phyloP scores from a whole-genome alignment of 176 grass and related monocot genomes.

The Leersia perrieri region DNA sequence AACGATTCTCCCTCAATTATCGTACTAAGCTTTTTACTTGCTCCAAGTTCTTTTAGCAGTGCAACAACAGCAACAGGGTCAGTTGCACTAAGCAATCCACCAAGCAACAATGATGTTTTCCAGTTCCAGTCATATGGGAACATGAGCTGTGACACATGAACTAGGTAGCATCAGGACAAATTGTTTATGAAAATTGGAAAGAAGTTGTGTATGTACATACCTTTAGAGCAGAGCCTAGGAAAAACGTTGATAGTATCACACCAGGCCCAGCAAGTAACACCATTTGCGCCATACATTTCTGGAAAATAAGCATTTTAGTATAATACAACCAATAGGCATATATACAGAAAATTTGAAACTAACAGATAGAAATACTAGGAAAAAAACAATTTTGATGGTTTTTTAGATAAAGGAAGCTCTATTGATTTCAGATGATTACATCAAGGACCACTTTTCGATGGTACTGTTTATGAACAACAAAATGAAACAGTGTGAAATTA shows the following conservation, averaged over 20 bases:
- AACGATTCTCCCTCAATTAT: conserved; percentile 96
- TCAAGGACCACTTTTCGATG: neutral
- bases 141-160: conserved; percentile 48
- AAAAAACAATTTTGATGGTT: neutral
- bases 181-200: neutral
- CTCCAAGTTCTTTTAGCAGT: conserved; percentile 86
- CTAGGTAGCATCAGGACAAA: neutral
- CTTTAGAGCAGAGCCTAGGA: conserved; percentile 64
- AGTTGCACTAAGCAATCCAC: conserved; percentile 89
- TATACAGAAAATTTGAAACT: neutral
- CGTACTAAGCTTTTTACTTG: conserved; percentile 90
- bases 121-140: conserved; percentile 96
- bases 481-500: too few species aligned
- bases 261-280: conserved; percentile 86
- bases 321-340: neutral
- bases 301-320: conserved; percentile 6
- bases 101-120: conserved; percentile 87
- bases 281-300: conserved; percentile 97
- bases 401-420: too few species aligned
- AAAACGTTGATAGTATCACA: conserved; percentile 76
- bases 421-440: too few species aligned
- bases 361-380: neutral
- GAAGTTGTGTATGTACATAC: conserved; percentile 30
- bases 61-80: conserved; percentile 94
- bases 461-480: too few species aligned